phyloP scores from a whole-genome alignment of 2,329 filamentous ascomycete genomes.

The Penicillium sp. region DNA sequence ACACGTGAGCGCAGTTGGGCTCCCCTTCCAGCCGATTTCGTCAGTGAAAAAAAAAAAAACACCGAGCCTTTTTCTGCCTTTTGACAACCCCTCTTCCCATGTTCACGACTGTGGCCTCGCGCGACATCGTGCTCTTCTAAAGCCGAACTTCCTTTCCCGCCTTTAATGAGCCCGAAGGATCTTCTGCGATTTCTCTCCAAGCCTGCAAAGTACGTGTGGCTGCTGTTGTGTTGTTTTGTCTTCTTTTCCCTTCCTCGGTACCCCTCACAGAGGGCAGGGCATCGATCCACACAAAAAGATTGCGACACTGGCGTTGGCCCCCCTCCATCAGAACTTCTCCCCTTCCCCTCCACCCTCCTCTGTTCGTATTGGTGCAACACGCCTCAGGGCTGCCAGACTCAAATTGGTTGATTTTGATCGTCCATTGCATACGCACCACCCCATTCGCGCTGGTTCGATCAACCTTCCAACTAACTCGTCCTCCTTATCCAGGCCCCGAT shows the following conservation, averaged over 20 bases:
- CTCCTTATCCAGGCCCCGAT: conserved; percentile 53
- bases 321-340: neutral
- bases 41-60: conserved; percentile 5
- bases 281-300: neutral
- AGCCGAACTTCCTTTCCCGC: conserved; percentile 30
- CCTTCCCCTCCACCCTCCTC: neutral
- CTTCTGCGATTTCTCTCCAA: conserved; percentile 90
- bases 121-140: conserved; percentile 30
- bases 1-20: conserved; percentile 18
- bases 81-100: conserved; percentile 21
- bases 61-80: conserved; percentile 3
- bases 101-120: conserved; percentile 29
- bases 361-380: neutral
- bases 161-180: conserved; percentile 87
- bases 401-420: neutral
- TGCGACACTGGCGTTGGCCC: too few species aligned
- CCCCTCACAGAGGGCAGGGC: conserved; percentile 3
- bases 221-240: conserved; percentile 2
- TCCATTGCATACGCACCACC: neutral
- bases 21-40: neutral
- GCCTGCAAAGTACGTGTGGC: conserved; percentile 72
- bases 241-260: conserved; percentile 3
- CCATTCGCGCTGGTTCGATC: neutral
- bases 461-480: conserved; percentile 12
- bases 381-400: too few species aligned